These are phyloP conservation scores for Magnolia changhungtana DNA, from an alignment of 164 flowering plant species.

Conservation along the genomic window DNA sequence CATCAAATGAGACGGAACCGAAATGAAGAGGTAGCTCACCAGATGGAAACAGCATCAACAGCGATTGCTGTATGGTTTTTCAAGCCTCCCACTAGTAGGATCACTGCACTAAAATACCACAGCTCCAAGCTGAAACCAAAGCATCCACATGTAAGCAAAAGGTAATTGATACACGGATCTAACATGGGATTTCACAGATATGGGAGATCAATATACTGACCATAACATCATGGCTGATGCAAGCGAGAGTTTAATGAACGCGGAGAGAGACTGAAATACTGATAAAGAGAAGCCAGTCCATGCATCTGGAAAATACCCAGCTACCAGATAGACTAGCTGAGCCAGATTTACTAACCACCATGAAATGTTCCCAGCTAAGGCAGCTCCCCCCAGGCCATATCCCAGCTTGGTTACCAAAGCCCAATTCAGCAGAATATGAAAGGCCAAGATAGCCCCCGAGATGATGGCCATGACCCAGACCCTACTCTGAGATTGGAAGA, in stretches of 20 bases:
- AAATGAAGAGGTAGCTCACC: slow-evolving; percentile 15
- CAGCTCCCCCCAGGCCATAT: slow-evolving; percentile 43
- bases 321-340: slow-evolving; percentile 35
- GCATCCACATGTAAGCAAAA: not conserved
- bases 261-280: slow-evolving; percentile 37
- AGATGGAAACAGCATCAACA: slow-evolving; percentile 31
- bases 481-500: slow-evolving; percentile 51
- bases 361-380: slow-evolving; percentile 40
- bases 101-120: slow-evolving; percentile 32
- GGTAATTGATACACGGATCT: not conserved
- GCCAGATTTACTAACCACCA: slow-evolving; percentile 40
- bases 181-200: not conserved
- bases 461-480: slow-evolving; percentile 48
- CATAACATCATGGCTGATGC: slow-evolving; percentile 60
- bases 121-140: slow-evolving; percentile 44
- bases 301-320: slow-evolving; percentile 40
- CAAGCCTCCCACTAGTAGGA: slow-evolving; percentile 28
- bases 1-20: not conserved
- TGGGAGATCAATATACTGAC: slow-evolving; percentile 17
- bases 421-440: slow-evolving; percentile 44
- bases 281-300: slow-evolving; percentile 47
- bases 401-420: slow-evolving; percentile 32
- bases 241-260: slow-evolving; percentile 47
- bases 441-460: slow-evolving; percentile 22
- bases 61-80: slow-evolving; percentile 29